Base-by-base conservation (phyloP, 345 rosid genomes). In the Eucalyptus viminalis region DNA sequence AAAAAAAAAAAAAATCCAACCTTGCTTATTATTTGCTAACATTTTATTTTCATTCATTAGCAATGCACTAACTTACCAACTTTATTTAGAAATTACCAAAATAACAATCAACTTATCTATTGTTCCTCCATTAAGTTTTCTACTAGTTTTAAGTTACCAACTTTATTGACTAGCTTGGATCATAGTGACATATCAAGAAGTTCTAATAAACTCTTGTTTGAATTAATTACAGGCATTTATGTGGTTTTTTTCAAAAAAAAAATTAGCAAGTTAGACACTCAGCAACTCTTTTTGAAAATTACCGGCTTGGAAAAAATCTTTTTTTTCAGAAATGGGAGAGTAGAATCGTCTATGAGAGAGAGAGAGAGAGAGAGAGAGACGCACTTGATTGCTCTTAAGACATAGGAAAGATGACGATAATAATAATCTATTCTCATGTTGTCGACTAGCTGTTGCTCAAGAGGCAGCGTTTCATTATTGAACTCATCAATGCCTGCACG, bases 401-500 rank as follows among this genome's bases (percentile, higher is more conserved):
- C 88, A 34, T 87, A 92, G n/a, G 49, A 62, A 37, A 94, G 92
- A 76, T 94, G 95, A 14, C 27, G 80, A 60, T 89, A 72, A 37
- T 92, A 69, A 72, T 90, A 93, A 80, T 89, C 89, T 43, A 94
- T 88, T 88, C 95, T 94, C 87, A 44, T 58, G 34, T 80, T 51
- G 58, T 94, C 95, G 34, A 24, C 89, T 4, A 94, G 91, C 44
- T 92, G 91, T 50, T 93, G 90, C 81, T 92, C 88, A 1, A 94
- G 49, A 3, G 94, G 86, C 47, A 90, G 37, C 17, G 92, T 87
- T 4, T 87, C 86, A 65, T 94, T 88, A 67, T 93, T 91, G 12
- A 29, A 31, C 69, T 92, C 94, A 60, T 88, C 90, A 6, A 94
- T 7, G 21, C 95, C 94, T 93, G 80, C 21, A 16, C 22, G 80